phyloP scores from a whole-genome alignment of 169 alveolate genomes.

The Eimeria falciformis region DNA sequence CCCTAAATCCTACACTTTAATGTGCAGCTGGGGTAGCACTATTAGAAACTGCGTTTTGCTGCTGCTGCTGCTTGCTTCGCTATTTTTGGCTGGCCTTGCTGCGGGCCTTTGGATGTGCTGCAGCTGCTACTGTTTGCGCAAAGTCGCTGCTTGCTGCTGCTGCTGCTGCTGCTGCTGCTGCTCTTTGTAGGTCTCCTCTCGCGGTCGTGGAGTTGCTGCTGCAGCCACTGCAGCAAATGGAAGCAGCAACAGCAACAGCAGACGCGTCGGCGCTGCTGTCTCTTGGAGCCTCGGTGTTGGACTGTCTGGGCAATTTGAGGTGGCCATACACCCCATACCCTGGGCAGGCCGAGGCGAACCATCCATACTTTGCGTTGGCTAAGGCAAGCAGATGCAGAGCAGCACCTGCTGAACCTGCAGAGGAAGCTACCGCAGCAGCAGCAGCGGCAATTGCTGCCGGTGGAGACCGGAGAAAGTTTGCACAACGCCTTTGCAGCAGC shows the following conservation, averaged over 20 bases:
- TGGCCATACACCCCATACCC: conserved; percentile 77
- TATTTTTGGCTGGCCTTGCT: not conserved
- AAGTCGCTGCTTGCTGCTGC: not conserved
- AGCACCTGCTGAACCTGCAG: conserved; percentile 15
- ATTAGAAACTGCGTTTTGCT: no score
- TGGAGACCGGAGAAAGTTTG: not conserved
- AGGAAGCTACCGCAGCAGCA: not conserved
- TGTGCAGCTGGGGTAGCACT: not conserved
- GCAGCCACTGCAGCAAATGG: conserved; percentile 67
- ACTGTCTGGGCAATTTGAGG: conserved; percentile 73
- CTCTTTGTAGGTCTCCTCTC: conserved; percentile 47
- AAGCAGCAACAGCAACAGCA: conserved; percentile 28
- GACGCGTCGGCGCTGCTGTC: conserved; percentile 53
- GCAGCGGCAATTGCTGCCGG: not conserved
- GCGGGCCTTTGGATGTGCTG: not conserved
- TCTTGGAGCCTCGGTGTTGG: conserved; percentile 57
- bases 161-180: conserved; percentile 45
- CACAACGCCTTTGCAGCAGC: not conserved
- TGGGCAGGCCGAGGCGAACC: conserved; percentile 34
- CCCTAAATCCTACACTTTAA: not conserved
- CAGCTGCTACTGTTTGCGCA: not conserved
- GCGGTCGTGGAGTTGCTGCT: conserved; percentile 56
- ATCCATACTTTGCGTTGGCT: conserved; percentile 55
- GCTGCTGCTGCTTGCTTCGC: not conserved
- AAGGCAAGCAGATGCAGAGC: not conserved